These are phyloP conservation scores for Dysphania ambrosioides DNA, from an alignment of 148 eudicot species.

Conservation along the genomic window DNA sequence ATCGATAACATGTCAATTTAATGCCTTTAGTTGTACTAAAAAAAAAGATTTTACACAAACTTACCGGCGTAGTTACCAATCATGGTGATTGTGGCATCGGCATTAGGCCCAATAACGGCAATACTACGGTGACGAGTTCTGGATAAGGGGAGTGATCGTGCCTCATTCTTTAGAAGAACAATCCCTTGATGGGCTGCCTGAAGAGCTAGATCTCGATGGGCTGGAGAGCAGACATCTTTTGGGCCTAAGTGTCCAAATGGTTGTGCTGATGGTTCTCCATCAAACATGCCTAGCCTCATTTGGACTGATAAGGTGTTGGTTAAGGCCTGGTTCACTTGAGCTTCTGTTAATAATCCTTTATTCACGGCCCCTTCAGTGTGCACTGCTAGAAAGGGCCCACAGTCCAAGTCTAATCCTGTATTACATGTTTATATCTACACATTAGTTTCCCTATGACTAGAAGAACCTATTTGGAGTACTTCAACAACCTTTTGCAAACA, in stretches of 20 bases:
- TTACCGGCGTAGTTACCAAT: conserved; percentile 68
- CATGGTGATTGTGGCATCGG: conserved; percentile 54
- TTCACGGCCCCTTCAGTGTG: conserved; percentile 64
- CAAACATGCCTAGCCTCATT: conserved; percentile 94
- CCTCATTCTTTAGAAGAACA: conserved; percentile 61
- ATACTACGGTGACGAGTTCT: conserved; percentile 30
- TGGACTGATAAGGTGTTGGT: conserved; percentile 56
- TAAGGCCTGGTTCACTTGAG: conserved; percentile 69
- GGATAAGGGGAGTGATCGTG: conserved; percentile 54
- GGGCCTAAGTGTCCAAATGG: conserved; percentile 73
- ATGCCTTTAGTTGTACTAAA: too few relatives aligned
- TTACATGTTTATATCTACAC: too few relatives aligned
- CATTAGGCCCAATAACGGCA: conserved; percentile 65
- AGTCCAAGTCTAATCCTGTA: conserved; percentile 86
- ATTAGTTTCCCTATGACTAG: too few relatives aligned
- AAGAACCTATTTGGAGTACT: too few relatives aligned
- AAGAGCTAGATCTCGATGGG: conserved; percentile 72
- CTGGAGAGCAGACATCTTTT: conserved; percentile 57
- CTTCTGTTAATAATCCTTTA: conserved; percentile 52
- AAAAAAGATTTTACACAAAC: too few relatives aligned
- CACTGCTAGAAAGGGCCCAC: conserved; percentile 83
- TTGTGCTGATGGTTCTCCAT: conserved; percentile 62
- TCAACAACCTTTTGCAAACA: background rate
- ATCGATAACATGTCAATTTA: background rate
- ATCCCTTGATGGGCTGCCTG: conserved; percentile 90